Percentiles rank a stretch among this genome's conserved stretches.
Evolutionary conservation across 768 basidiomycete species (phyloP).

Genomic region (Multifurca ochricompacta): DNA sequence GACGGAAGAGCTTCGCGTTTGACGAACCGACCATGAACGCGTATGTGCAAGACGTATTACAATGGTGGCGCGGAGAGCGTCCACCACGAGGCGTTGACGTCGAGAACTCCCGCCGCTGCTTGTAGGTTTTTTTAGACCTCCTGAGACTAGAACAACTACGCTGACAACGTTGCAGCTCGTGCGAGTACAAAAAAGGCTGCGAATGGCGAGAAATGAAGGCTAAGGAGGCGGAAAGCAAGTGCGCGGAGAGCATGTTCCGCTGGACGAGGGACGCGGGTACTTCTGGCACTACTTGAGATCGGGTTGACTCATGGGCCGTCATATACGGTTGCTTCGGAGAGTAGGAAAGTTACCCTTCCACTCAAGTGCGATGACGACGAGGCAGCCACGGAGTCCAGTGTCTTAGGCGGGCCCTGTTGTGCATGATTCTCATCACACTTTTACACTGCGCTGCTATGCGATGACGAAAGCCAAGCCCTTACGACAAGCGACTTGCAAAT

Average conservation of each 20-base stretch:
- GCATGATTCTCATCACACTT: no score
- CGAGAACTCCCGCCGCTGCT: constrained; percentile 54
- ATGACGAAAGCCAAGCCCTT: no score
- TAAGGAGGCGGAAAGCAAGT: constrained; percentile 16
- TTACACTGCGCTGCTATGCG: no score
- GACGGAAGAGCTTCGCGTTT: constrained; percentile 51
- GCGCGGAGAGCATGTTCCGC: neutral
- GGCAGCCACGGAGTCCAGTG: neutral
- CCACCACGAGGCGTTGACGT: constrained; percentile 62
- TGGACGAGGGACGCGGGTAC: neutral
- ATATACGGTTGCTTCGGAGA: neutral
- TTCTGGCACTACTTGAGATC: neutral
- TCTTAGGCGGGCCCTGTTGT: neutral
- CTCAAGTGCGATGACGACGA: neutral
- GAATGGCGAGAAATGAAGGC: constrained; percentile 35
- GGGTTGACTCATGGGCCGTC: neutral
- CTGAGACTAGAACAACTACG: neutral
- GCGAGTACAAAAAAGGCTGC: constrained; percentile 37
- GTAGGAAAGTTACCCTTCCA: no score
- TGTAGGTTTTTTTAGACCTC: constrained; percentile 37
- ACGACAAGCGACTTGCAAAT: no score
- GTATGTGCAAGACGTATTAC: constrained; percentile 46
- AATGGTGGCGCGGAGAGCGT: constrained; percentile 73
- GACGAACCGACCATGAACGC: constrained; percentile 44
- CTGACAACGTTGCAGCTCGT: constrained; percentile 23